These are phyloP conservation scores for Talaromyces atroroseus DNA, from an alignment of 2,329 filamentous ascomycete genomes.

Conservation along the genomic window DNA sequence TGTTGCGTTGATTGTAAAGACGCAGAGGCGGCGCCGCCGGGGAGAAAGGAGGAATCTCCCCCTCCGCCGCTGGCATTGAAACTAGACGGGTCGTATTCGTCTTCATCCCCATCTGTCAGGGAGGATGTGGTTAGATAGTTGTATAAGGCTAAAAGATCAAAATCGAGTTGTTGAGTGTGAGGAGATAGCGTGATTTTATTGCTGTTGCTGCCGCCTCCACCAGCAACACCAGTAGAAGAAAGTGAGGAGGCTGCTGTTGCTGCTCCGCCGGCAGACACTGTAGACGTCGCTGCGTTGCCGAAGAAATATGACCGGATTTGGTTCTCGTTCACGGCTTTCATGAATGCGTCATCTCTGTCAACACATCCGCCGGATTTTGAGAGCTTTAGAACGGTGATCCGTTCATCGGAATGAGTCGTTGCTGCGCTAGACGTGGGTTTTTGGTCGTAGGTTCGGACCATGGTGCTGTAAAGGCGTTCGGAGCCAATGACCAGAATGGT, in stretches of 20 bases:
- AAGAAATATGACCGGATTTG: constrained; percentile 93
- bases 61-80: constrained; percentile 18
- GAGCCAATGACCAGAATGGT: constrained; percentile 78
- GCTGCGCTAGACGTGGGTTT: constrained; percentile 44
- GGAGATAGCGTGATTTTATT: constrained; percentile 72
- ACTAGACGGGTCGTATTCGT: constrained; percentile 38
- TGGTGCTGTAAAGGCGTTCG: constrained; percentile 66
- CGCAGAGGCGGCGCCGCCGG: constrained; percentile 26
- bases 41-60: constrained; percentile 29
- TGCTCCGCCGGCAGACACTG: neutral
- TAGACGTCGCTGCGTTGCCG: constrained; percentile 51
- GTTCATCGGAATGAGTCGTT: constrained; percentile 52
- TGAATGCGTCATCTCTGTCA: constrained; percentile 66
- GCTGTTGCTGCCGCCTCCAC: constrained; percentile 29
- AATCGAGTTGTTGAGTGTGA: constrained; percentile 78
- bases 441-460: constrained; percentile 62
- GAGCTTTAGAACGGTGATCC: constrained; percentile 69
- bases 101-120: constrained; percentile 42
- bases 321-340: constrained; percentile 67
- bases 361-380: constrained; percentile 83
- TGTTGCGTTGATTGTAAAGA: constrained; percentile 11
- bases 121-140: constrained; percentile 53
- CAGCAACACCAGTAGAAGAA: constrained; percentile 29
- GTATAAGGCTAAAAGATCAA: constrained; percentile 68
- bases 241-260: constrained; percentile 20